Conservation (phyloP, 768 basidiomycete species). For the Polyporus arcularius region DNA sequence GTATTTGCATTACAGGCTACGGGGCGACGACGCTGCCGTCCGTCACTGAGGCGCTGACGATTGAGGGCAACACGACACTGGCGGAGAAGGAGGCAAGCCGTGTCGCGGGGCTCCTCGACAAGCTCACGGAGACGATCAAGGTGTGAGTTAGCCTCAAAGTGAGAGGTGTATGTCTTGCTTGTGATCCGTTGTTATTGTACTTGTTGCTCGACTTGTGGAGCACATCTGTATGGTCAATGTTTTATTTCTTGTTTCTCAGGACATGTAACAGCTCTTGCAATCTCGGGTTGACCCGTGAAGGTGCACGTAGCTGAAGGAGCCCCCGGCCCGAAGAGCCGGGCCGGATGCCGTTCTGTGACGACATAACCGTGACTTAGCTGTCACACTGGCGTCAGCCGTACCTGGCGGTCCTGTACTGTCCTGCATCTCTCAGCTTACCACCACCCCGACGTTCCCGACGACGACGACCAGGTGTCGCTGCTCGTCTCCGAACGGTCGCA, state of each 20-base stretch:
- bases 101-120: conserved; percentile 52
- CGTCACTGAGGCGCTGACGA: conserved; percentile 75
- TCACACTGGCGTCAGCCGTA: conserved; percentile 9
- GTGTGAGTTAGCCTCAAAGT: conserved; percentile 5
- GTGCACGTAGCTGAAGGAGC: too few species aligned
- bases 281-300: too few species aligned
- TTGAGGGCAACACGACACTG: conserved; percentile 63
- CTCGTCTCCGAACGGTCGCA: neutral
- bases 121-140: conserved; percentile 21
- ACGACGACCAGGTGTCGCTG: conserved; percentile 16
- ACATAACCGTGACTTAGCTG: neutral
- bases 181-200: too few species aligned
- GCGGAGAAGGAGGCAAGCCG: conserved; percentile 63
- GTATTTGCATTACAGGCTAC: conserved; percentile 52
- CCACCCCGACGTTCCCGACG: conserved; percentile 8
- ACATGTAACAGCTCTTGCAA: too few species aligned
- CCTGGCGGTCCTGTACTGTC: too few species aligned
- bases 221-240: too few species aligned
- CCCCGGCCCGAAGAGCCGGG: too few species aligned
- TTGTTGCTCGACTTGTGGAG: too few species aligned
- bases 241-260: too few species aligned
- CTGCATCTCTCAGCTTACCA: conserved; percentile 13
- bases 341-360: neutral
- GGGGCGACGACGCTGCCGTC: conserved; percentile 85
- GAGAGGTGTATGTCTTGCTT: neutral